Conservation (phyloP, 495 filamentous ascomycete species). For the Penicillium crystallinum region DNA sequence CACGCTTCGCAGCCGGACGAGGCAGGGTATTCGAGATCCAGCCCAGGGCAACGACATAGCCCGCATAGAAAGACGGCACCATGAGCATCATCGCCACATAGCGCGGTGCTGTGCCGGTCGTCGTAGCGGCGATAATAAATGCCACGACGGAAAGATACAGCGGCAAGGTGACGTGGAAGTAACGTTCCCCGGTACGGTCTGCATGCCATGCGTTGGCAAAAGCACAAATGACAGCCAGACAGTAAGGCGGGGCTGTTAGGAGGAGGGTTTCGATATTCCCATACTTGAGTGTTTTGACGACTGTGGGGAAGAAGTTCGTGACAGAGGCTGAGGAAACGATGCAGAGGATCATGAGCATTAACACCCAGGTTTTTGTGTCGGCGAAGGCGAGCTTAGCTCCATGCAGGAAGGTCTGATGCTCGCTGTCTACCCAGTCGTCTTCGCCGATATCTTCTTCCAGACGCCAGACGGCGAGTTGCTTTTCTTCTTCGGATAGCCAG, state of each 20-base stretch:
- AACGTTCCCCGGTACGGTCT: constrained; percentile 73
- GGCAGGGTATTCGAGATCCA: constrained; percentile 81
- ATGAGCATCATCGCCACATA: constrained; percentile 86
- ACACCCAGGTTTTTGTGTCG: constrained; percentile 67
- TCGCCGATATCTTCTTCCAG: constrained; percentile 74
- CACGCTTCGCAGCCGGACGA: constrained; percentile 79
- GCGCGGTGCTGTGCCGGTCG: constrained; percentile 56
- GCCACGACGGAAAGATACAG: constrained; percentile 63
- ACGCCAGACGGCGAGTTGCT: constrained; percentile 61
- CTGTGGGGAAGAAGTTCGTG: constrained; percentile 88
- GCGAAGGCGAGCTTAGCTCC: constrained; percentile 66
- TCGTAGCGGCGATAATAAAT: constrained; percentile 72
- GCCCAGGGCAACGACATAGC: constrained; percentile 66
- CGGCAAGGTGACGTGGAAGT: constrained; percentile 67
- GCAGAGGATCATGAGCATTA: constrained; percentile 60
- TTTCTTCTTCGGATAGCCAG: constrained; percentile 69
- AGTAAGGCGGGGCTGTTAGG: constrained; percentile 72
- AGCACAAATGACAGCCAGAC: constrained; percentile 63
- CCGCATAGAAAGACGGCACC: constrained; percentile 49
- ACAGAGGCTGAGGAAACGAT: constrained; percentile 68
- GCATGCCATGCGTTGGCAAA: constrained; percentile 74
- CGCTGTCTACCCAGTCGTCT: constrained; percentile 63
- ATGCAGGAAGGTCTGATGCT: constrained; percentile 59
- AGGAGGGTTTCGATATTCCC: constrained; percentile 64
- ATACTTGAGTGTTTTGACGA: constrained; percentile 70